Conservation (phyloP, 2,329 filamentous ascomycete species). For the Pseudogymnoascus sp. region DNA sequence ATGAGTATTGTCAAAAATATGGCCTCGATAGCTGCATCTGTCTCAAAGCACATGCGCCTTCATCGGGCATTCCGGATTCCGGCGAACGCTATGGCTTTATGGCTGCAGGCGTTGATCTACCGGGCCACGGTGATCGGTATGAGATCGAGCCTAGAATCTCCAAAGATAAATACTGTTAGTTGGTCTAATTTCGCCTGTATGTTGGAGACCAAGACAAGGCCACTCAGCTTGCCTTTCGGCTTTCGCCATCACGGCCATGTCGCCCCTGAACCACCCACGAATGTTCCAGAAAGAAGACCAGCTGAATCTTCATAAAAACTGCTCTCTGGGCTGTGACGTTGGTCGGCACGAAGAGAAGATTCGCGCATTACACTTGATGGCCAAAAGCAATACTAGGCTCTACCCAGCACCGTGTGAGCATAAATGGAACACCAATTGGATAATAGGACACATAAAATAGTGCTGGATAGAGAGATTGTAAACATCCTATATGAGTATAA, state of each 20-base stretch:
- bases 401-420: not conserved
- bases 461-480: not conserved
- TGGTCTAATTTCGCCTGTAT: not conserved
- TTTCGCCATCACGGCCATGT: not conserved
- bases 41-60: slow-evolving; percentile 2
- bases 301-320: not conserved
- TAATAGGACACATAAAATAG: not conserved
- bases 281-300: not conserved
- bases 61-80: not conserved
- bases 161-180: not conserved
- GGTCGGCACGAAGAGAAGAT: not conserved
- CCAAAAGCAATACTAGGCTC: not conserved
- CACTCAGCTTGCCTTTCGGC: not conserved
- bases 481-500: not conserved
- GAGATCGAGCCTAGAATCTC: not conserved
- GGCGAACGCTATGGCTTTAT: not conserved
- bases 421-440: not conserved
- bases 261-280: not conserved
- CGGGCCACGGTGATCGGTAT: not conserved
- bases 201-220: not conserved
- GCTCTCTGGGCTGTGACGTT: not conserved
- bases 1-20: not conserved
- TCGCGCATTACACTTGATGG: not conserved
- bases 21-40: not conserved
- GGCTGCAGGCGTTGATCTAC: not conserved